phyloP scores from a whole-genome alignment of 1,284 basidiomycete species.

The Cronartium quercuum region DNA sequence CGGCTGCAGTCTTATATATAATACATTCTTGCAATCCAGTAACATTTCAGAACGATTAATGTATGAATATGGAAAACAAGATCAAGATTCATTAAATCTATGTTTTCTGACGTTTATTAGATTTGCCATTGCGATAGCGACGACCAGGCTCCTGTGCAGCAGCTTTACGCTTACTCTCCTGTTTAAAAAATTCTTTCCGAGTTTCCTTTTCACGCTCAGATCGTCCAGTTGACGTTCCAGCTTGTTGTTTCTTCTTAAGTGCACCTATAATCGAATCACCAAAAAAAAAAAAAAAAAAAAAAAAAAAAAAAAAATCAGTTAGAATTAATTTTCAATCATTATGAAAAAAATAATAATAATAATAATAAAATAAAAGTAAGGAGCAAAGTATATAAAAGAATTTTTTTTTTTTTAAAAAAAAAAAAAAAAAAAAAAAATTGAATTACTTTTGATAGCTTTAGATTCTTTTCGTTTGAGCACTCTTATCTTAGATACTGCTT shows the following conservation, averaged over 20 bases:
- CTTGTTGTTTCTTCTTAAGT: slow-evolving; percentile 28
- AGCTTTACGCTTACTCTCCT: slow-evolving; percentile 32
- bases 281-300: not conserved
- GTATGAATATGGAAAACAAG: no score
- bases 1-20: no score
- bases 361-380: not conserved
- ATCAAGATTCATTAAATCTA: not conserved
- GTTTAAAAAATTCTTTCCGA: slow-evolving; percentile 35
- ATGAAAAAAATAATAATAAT: not conserved
- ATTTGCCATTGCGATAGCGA: not conserved
- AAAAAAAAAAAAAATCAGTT: not conserved
- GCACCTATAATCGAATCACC: slow-evolving; percentile 6
- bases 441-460: slow-evolving; percentile 56
- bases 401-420: no score
- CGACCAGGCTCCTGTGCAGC: slow-evolving; percentile 16
- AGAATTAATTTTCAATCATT: not conserved
- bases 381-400: not conserved
- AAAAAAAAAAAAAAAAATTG: not conserved
- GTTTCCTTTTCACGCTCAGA: slow-evolving; percentile 38
- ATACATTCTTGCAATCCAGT: no score
- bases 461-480: slow-evolving; percentile 69
- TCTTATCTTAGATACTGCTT: slow-evolving; percentile 84
- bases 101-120: not conserved
- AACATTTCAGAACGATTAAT: no score
- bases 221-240: slow-evolving; percentile 6